phyloP scores from a whole-genome alignment of 257 asterid genomes.

The Ballota nigra region DNA sequence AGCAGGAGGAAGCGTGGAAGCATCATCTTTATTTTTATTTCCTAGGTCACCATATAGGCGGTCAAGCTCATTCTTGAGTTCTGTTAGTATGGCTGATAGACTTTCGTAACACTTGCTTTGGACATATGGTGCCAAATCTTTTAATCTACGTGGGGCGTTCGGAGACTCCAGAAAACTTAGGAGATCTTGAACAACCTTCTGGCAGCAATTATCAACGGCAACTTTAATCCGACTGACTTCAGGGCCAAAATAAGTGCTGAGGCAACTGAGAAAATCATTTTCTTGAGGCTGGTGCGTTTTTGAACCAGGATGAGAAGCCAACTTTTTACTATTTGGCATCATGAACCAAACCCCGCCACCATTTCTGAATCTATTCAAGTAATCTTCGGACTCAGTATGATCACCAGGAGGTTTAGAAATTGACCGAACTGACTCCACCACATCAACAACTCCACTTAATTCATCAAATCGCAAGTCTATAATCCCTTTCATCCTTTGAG shows the following conservation, averaged over 20 bases:
- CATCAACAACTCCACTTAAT: constrained; percentile 59
- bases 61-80: constrained; percentile 73
- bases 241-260: constrained; percentile 76
- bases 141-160: constrained; percentile 76
- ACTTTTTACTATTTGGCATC: constrained; percentile 61
- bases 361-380: constrained; percentile 47
- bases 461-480: constrained; percentile 68
- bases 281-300: constrained; percentile 65
- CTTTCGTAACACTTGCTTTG: constrained; percentile 78
- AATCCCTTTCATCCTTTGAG: constrained; percentile 86
- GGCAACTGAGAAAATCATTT: constrained; percentile 71
- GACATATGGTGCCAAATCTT: constrained; percentile 76
- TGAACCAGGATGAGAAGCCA: constrained; percentile 41
- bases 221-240: constrained; percentile 92
- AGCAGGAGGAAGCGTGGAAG: constrained; percentile 49
- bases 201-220: constrained; percentile 78
- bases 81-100: constrained; percentile 62
- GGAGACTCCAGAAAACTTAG: constrained; percentile 89
- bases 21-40: constrained; percentile 40
- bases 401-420: constrained; percentile 51
- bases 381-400: constrained; percentile 51
- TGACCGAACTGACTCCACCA: constrained; percentile 61
- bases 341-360: constrained; percentile 96
- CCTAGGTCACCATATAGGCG: constrained; percentile 49
- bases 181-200: constrained; percentile 76